A percentile compares a stretch with the other conserved stretches of the same genome.
phyloP scores from a whole-genome alignment of 371 early-diverging fungal genomes.

The Saksenaea vasiformis region DNA sequence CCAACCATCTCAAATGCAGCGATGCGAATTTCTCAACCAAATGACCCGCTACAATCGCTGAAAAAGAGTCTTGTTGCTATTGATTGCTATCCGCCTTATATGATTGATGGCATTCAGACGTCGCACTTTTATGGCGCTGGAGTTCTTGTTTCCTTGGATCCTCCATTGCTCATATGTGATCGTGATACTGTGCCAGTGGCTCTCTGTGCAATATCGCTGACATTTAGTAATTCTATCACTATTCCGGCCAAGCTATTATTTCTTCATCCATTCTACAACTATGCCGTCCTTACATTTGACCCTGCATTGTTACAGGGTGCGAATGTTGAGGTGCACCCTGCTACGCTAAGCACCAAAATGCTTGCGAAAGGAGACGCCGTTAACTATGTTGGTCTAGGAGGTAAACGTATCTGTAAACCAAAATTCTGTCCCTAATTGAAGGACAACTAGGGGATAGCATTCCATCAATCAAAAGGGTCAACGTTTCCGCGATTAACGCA shows the following conservation, averaged over 20 bases:
- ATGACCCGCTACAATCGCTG: constrained; percentile 11
- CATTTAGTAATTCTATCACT: constrained; percentile 77
- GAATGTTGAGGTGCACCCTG: constrained; percentile 52
- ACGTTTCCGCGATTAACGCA: constrained; percentile 53
- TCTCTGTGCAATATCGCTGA: constrained; percentile 74
- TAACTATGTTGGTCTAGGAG: constrained; percentile 68
- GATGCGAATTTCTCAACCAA: not conserved
- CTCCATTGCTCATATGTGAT: constrained; percentile 77
- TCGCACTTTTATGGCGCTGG: constrained; percentile 77
- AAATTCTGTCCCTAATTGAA: not conserved
- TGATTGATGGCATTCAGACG: constrained; percentile 71
- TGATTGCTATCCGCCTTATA: constrained; percentile 70
- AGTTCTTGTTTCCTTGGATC: constrained; percentile 71
- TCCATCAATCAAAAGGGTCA: constrained; percentile 56
- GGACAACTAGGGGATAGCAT: constrained; percentile 36
- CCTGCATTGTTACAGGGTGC: constrained; percentile 60
- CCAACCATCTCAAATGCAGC: constrained; percentile 31
- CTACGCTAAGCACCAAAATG: constrained; percentile 42
- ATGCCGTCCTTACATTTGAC: constrained; percentile 78
- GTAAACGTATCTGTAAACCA: constrained; percentile 4
- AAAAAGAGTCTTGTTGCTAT: constrained; percentile 56
- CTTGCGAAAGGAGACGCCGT: constrained; percentile 66
- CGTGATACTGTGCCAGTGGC: constrained; percentile 80
- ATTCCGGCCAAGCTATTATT: constrained; percentile 73
- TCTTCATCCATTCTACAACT: constrained; percentile 84